phyloP scores from a whole-genome alignment of 139 green algal species.

The Picochlorum sp. region DNA sequence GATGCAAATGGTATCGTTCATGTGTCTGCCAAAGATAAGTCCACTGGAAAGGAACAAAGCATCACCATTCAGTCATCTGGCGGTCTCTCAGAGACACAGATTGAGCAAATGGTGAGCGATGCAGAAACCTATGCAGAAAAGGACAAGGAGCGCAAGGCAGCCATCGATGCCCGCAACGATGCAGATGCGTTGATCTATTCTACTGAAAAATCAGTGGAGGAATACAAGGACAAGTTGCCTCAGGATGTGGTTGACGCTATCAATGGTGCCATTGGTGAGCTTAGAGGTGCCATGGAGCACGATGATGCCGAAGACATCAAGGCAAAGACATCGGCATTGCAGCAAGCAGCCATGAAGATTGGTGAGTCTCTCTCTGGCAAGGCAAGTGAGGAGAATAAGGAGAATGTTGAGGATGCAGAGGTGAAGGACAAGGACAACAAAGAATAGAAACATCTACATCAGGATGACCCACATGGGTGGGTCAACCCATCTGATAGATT shows the following conservation, averaged over 20 bases:
- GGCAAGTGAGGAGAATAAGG: background rate
- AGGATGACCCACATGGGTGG: no score
- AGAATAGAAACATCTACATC: background rate
- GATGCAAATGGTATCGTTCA: constrained; percentile 96
- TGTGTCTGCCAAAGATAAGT: constrained; percentile 89
- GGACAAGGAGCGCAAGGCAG: constrained; percentile 83
- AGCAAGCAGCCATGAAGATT: constrained; percentile 93
- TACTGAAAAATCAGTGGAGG: constrained; percentile 65
- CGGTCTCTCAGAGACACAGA: constrained; percentile 83
- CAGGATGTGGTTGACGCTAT: constrained; percentile 83
- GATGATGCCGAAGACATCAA: constrained; percentile 34
- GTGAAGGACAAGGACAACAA: constrained; percentile 18
- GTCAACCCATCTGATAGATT: background rate
- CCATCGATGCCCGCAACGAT: constrained; percentile 91
- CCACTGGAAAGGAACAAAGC: constrained; percentile 90
- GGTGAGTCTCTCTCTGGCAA: constrained; percentile 69
- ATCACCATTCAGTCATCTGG: constrained; percentile 85
- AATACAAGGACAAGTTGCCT: constrained; percentile 81
- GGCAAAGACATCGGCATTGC: constrained; percentile 69
- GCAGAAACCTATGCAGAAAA: constrained; percentile 72
- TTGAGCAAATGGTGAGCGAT: constrained; percentile 92
- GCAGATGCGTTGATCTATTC: constrained; percentile 84
- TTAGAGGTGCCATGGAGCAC: constrained; percentile 48
- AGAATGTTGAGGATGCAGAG: constrained; percentile 27
- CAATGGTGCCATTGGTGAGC: constrained; percentile 61